phyloP scores from a whole-genome alignment of 1,284 basidiomycete genomes.

The Microbotryum silenes-acaulis region DNA sequence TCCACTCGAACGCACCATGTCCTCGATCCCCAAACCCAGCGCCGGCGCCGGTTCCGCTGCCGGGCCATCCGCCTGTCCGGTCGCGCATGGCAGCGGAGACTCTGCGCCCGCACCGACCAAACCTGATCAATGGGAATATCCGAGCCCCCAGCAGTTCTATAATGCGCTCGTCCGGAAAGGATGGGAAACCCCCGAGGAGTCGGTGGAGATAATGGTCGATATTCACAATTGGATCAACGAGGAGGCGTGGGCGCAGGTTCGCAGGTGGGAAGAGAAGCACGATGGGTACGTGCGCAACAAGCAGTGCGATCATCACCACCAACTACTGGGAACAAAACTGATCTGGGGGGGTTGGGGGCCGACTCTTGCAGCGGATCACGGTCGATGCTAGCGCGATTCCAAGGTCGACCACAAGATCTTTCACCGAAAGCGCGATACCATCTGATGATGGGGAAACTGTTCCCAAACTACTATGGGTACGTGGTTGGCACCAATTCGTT shows the following conservation, averaged over 20 bases:
- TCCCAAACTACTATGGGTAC: constrained; percentile 82
- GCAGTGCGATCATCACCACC: background rate
- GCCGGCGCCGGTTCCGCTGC: constrained; percentile 42
- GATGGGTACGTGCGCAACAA: constrained; percentile 43
- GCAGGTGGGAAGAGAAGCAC: constrained; percentile 79
- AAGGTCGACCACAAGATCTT: constrained; percentile 77
- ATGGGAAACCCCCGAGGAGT: constrained; percentile 94
- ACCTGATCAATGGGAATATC: constrained; percentile 76
- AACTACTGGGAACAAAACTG: constrained; percentile 1
- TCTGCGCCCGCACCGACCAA: background rate
- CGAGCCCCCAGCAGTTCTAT: constrained; percentile 96
- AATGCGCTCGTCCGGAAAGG: constrained; percentile 95
- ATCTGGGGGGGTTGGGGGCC: background rate
- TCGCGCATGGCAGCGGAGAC: constrained; percentile 29
- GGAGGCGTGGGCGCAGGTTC: constrained; percentile 88
- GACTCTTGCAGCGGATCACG: constrained; percentile 43
- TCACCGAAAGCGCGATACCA: constrained; percentile 75
- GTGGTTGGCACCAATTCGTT: constrained; percentile 31
- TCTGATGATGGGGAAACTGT: constrained; percentile 73
- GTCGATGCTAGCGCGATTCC: constrained; percentile 68
- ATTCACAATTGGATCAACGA: constrained; percentile 99
- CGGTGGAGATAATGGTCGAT: constrained; percentile 92
- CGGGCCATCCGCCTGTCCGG: constrained; percentile 36
- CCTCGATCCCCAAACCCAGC: constrained; percentile 67
- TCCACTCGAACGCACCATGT: constrained; percentile 66